Percentiles rank a stretch among this genome's conserved stretches.
Evolutionary conservation across 805 yeast species (phyloP).

Genomic region (Dipodascus albidus): DNA sequence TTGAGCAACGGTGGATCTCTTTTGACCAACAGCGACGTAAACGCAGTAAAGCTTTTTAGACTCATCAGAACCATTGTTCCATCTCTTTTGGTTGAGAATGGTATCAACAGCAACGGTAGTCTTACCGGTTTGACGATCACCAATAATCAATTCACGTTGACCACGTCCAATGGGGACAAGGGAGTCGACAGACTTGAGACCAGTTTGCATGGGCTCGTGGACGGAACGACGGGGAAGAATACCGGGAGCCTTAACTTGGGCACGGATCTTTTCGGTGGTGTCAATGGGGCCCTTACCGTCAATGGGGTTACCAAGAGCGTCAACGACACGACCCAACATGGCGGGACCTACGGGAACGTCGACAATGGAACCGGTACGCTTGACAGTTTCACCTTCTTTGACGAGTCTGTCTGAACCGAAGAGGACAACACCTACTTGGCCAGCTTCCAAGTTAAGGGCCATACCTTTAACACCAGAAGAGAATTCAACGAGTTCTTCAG

Average conservation of each 20-base stretch:
- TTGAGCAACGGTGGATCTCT: constrained; percentile 99
- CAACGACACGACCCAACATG: constrained; percentile 97
- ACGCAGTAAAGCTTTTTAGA: constrained; percentile 98
- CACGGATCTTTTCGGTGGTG: constrained; percentile 76
- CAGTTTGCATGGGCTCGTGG: constrained; percentile 99
- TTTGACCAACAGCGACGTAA: constrained; percentile 99
- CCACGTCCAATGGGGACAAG: constrained; percentile 99
- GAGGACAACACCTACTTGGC: constrained; percentile 99
- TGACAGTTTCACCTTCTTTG: constrained; percentile 98
- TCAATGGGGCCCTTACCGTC: constrained; percentile 99
- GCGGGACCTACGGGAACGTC: constrained; percentile 99
- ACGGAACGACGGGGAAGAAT: constrained; percentile 98
- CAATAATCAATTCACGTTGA: constrained; percentile 99
- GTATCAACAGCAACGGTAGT: constrained; percentile 98
- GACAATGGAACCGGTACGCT: constrained; percentile 99
- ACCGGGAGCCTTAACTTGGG: constrained; percentile 99
- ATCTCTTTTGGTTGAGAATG: constrained; percentile 97
- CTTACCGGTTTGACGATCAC: constrained; percentile 99
- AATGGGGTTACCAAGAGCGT: constrained; percentile 98
- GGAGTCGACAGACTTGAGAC: constrained; percentile 98
- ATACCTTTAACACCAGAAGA: constrained; percentile 99
- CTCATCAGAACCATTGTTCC: constrained; percentile 94
- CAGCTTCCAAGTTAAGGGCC: constrained; percentile 99
- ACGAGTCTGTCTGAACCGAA: constrained; percentile 98
- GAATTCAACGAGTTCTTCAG: constrained; percentile 99